A percentile compares a stretch with the other conserved stretches of the same genome.
phyloP scores from a whole-genome alignment of 768 basidiomycete species.

The Terana coerulea region DNA sequence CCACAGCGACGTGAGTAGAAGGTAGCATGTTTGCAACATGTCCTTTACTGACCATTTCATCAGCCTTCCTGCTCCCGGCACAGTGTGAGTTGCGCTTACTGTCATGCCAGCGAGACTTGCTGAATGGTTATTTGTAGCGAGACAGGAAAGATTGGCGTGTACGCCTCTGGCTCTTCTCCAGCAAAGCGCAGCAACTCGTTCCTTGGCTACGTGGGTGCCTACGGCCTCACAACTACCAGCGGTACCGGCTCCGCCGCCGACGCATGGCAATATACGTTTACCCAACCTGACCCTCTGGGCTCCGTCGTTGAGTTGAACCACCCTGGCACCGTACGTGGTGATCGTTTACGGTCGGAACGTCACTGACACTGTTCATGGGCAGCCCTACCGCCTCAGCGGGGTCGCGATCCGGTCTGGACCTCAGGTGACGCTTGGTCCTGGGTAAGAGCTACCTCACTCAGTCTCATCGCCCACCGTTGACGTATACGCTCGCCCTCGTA shows the following conservation, averaged over 20 bases:
- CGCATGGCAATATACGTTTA: conserved; percentile 15
- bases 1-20: background rate
- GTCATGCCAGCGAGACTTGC: background rate
- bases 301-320: conserved; percentile 12
- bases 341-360: background rate
- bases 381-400: conserved; percentile 11
- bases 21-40: background rate
- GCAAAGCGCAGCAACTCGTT: conserved; percentile 3
- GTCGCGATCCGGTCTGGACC: conserved; percentile 16
- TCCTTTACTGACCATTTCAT: background rate
- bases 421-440: conserved; percentile 15
- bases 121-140: background rate
- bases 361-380: background rate
- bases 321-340: conserved; percentile 9
- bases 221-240: conserved; percentile 1
- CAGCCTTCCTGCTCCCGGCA: conserved; percentile 14
- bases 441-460: background rate
- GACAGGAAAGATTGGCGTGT: conserved; percentile 13
- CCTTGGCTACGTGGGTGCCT: conserved; percentile 15
- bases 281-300: conserved; percentile 2
- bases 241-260: background rate
- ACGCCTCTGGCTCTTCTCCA: conserved; percentile 2
- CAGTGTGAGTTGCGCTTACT: conserved; percentile 8
- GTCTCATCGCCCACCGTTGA: no score
- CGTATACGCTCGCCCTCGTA: background rate